Base-by-base conservation (phyloP, 371 early-diverging fungal genomes). In the Umbelopsis sp. region DNA sequence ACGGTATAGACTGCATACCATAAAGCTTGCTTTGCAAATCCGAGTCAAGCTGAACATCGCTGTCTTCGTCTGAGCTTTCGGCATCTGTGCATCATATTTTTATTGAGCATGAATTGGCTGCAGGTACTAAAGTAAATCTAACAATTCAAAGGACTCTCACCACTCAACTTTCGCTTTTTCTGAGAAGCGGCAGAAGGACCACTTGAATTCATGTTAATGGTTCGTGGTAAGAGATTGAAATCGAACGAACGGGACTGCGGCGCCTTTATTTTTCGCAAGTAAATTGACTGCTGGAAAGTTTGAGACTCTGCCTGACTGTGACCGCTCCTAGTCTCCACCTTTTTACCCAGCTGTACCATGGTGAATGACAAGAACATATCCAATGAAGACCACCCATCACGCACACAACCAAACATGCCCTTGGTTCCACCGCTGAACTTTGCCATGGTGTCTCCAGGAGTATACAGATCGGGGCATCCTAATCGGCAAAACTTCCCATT, bases 361-460 rank as follows among this genome's bases (percentile, higher is more conserved):
- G n/a, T n/a, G n/a, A 3, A 12, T n/a, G 57, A 29, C 10, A 57
- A 6, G 3, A 22, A 6, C 52, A 51, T 11, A 51, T 41, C 41
- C 24, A 51, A 51, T 51, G 7, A 18, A 51, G 20, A 22, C 11
- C 52, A 14, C 0, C 32, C 57, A 16, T 25, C 5, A 35, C 57
- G 29, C 29, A 57, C 32, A 16, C 37, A 29, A 12, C 18, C 35
- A 8, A 57, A 35, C 32, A 57, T 35, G 35, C 84, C 84, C 6
- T 76, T 94, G 8, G 95, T 94, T 0, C 95, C 95, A 18, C 95
- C 95, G 12, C 81, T 95, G n/a, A 94, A 95, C 78, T 94, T 95
- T 80, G 93, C 93, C 52, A 89, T 94, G 88, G 91, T 95, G 4
- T 89, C 89, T 0, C 91, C 93, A 12, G 94, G 95, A 18, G 88